Evolutionary conservation across 2,329 filamentous ascomycete genomes (phyloP), one percentile per base, ranked within the genome.

Genomic region (Colletotrichum musicola): DNA sequence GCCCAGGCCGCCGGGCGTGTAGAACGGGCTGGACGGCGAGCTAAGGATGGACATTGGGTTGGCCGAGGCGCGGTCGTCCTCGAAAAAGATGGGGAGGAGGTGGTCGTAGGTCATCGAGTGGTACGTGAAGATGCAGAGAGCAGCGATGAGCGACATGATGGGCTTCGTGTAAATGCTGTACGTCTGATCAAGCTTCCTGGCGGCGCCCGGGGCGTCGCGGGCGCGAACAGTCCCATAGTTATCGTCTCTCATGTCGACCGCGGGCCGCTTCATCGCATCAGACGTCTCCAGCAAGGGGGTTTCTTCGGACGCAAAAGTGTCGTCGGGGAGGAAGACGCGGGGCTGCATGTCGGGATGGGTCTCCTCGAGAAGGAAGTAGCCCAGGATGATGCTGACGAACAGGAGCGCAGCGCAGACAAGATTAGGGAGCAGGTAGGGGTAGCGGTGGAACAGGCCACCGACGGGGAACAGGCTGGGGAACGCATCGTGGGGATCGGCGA

Each of bases 31-130:
- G 49, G 76, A 74, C n/a, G 74, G 66, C 2, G 77, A 72, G 25
- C 73, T 73, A 49, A 78, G 69, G 25, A 80, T 71, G 6, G 82
- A 77, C 49, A 82, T 78, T 53, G 82, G 62, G 44, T 53, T 57
- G 56, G 42, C 76, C 27, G 80, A 77, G 70, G 80, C 81, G 35
- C 88, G 86, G 47, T 90, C 86, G 74, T 97, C 94, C 78, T 98
- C 94, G 59, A 97, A 89, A 81, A 97, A 98, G 68, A 98, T 97
- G 7, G 95, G 95, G 62, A 97, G 85, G 1, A 98, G 86, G 77
- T 97, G 93, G 76, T 98, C 95, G 80, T 93, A 98, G 0, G 92
- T 94, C 94, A 98, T 98, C 44, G 92, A 94, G 80, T 98, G 95
- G 77, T 97, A 97, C 4, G 94, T 96, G 81, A 97, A 97, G 71